Evolutionary conservation across 768 basidiomycete genomes (phyloP), one percentile per base, ranked within the genome.

Genomic region (Asterophora parasitica): DNA sequence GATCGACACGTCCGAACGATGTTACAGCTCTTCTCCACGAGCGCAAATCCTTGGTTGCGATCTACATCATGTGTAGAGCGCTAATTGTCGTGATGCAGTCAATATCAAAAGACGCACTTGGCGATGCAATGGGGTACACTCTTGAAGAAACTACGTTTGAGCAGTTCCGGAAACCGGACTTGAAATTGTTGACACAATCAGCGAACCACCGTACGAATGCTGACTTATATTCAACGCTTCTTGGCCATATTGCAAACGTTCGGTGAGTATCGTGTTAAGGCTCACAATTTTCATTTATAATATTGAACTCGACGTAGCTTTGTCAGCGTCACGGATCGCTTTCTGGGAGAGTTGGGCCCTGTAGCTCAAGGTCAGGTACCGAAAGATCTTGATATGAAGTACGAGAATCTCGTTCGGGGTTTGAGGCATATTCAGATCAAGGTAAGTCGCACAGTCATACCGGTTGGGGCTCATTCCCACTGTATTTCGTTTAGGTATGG

Each of bases 121-220:
- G 85, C 11, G 89, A 93, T 36, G 68, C 78, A 0, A 67, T 90
- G 50, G 93, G 91, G 0, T 81, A 86, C 64, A 81, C 72, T 40
- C 68, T 95, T n/a, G 93, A 95, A 60, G 85, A 89, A 58, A 85
- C 83, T 20, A 91, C 86, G 0, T 96, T 95, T 59, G 86, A 91
- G 50, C 88, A 91, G 54, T 89, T 91, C 58, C 75, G 77, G 58
- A 76, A 72, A 47, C 88, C 85, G 0, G 83, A 88, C 59, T 53
- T 83, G 56, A 85, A 87, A 54, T 67, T 84, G 27, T 64, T 82
- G 19, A 66, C 78, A 6, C 76, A 80, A 56, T 87, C 84, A 27
- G 75, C 77, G 15, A 95, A 94, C 64, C 82, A 90, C 59, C 77
- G 83, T 28, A 76, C 80, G 7, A 93, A 92, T 61, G 83, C 85